Evolutionary conservation across 2,329 filamentous ascomycete species (phyloP), one percentile per base, ranked within the genome.

Genomic region (Aspergillus nomiae): DNA sequence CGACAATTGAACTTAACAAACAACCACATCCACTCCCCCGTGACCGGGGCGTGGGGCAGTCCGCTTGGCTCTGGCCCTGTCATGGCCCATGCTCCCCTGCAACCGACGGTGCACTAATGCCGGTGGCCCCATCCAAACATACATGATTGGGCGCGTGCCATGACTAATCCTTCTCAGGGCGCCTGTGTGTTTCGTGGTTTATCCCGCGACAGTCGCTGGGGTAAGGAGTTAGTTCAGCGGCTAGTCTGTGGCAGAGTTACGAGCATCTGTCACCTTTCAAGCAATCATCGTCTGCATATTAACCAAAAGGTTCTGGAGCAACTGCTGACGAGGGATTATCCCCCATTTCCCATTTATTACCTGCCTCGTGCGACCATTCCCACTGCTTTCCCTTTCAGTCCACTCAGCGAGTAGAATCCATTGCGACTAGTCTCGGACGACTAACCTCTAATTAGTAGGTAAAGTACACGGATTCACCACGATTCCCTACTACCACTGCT

Each of bases 131-230:
- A 67, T 59, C 46, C 4, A 1, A 12, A 6, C 10, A 10, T 5
- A 14, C 4, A 24, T 61, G 5, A 63, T 63, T 62, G 59, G 51
- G 2, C 24, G 10, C n/a, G 9, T 6, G 4, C 8, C 58, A 3
- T 55, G 51, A 55, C 51, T 55, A 55, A 38, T 26, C 34, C 32
- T 50, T 60, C 55, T 48, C 58, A 61, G 53, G 58, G 58, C 53
- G 63, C 26, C 58, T 63, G 58, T 28, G 48, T 64, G 62, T 66
- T 69, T 67, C 63, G 62, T 69, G 67, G 64, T 63, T 63, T 60
- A 60, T 67, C 67, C 65, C 65, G 67, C 67, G 60, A 67, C 65
- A 64, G 63, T 66, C 62, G 65, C 65, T 61, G 63, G 65, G 65
- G 65, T 66, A 61, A 28, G 55, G 58, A 46, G 51, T 59, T 28